Percentiles rank a stretch among this genome's conserved stretches.
phyloP scores from a whole-genome alignment of 495 filamentous ascomycete genomes.

The Lepraria neglecta region DNA sequence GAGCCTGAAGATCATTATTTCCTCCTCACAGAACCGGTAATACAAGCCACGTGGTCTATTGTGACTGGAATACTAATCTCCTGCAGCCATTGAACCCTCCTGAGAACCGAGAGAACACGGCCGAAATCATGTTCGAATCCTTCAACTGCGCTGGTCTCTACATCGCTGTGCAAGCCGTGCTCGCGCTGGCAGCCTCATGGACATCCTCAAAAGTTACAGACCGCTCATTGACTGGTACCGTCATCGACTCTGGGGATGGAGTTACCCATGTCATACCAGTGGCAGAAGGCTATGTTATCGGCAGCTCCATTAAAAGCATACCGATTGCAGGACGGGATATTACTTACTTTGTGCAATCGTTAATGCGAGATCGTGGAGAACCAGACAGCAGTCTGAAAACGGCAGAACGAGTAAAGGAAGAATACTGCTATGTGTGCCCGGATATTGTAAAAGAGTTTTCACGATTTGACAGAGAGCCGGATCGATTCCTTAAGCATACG shows the following conservation, averaged over 20 bases:
- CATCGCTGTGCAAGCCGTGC: conserved; percentile 95
- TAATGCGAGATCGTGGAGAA: conserved; percentile 93
- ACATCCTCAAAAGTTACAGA: conserved; percentile 96
- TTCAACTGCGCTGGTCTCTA: conserved; percentile 99
- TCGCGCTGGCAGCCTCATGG: conserved; percentile 95
- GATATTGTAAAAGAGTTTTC: conserved; percentile 98
- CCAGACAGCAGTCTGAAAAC: conserved; percentile 95
- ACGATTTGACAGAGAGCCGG: conserved; percentile 84
- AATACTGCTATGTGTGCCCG: conserved; percentile 95
- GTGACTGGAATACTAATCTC: not conserved
- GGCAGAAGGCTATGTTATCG: conserved; percentile 97
- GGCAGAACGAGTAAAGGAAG: conserved; percentile 94
- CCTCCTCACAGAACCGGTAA: conserved; percentile 90
- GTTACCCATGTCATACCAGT: conserved; percentile 99
- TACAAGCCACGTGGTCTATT: conserved; percentile 22
- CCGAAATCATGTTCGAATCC: conserved; percentile 99
- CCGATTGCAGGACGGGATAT: conserved; percentile 96
- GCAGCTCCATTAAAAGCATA: conserved; percentile 97
- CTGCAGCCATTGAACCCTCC: conserved; percentile 88
- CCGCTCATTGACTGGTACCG: conserved; percentile 92
- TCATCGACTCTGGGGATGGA: conserved; percentile 95
- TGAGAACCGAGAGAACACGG: conserved; percentile 97
- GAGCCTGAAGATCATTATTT: conserved; percentile 99
- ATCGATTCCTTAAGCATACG: conserved; percentile 80
- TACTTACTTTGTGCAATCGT: conserved; percentile 94